phyloP scores from a whole-genome alignment of 2,329 filamentous ascomycete species.

The Fusarium paranaense region DNA sequence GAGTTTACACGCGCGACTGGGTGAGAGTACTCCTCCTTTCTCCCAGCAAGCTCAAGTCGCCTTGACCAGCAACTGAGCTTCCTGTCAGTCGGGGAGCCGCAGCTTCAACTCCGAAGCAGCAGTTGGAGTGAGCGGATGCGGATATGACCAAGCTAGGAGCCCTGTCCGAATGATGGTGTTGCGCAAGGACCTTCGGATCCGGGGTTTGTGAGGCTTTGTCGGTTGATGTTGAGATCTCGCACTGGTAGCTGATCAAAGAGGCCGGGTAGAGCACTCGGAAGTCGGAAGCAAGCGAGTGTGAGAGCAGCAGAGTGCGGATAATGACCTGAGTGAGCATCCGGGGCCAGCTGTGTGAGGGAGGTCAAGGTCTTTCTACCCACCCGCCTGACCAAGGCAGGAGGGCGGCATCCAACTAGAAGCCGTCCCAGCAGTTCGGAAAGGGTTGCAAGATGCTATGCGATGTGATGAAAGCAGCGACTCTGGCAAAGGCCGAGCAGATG shows the following conservation, averaged over 20 bases:
- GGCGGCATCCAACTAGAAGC: slow-evolving; percentile 30
- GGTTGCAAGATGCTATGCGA: slow-evolving; percentile 19
- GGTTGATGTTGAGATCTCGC: not conserved
- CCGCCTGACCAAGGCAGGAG: slow-evolving; percentile 2
- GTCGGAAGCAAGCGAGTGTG: not conserved
- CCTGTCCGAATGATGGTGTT: not conserved
- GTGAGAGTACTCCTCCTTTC: not conserved
- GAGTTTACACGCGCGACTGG: not conserved
- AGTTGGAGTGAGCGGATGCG: not conserved
- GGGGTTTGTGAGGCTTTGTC: not conserved
- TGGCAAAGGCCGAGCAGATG: slow-evolving; percentile 12
- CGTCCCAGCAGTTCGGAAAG: slow-evolving; percentile 28
- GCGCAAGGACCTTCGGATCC: not conserved
- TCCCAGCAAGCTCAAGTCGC: not conserved
- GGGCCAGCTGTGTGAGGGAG: not conserved
- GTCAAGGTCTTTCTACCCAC: slow-evolving; percentile 24
- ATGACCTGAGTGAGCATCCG: not conserved
- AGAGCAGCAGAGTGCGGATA: slow-evolving; percentile 2
- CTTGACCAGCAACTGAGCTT: not conserved
- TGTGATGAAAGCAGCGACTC: slow-evolving; percentile 15
- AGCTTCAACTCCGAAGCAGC: not conserved
- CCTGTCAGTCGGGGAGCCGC: not conserved
- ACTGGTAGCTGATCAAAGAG: not conserved
- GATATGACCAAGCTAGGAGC: not conserved
- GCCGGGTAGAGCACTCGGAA: not conserved